Conservation (phyloP, 2,329 filamentous ascomycete genomes). For the Exophiala mesophila region DNA sequence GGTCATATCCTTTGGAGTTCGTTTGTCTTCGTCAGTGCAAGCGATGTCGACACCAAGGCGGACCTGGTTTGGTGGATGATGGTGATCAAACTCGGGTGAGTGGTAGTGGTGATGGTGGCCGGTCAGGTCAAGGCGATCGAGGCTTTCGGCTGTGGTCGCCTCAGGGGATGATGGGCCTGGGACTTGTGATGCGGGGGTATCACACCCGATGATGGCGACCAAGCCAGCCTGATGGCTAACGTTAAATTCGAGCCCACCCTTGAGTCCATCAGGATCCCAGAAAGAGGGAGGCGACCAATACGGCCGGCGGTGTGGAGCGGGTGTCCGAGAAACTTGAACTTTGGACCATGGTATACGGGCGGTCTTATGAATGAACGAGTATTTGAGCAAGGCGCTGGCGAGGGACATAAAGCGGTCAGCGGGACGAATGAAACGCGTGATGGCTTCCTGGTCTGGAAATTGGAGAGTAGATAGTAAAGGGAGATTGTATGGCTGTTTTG, state of each 20-base stretch:
- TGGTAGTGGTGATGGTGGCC: conserved; percentile 5
- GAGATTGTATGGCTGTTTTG: conserved; percentile 26
- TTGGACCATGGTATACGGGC: conserved; percentile 54
- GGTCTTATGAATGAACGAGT: conserved; percentile 52
- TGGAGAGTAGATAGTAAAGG: conserved; percentile 39
- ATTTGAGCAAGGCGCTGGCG: conserved; percentile 58
- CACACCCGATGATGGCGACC: conserved; percentile 53
- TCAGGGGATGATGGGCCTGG: conserved; percentile 8
- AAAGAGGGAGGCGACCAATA: conserved; percentile 46
- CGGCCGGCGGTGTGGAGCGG: conserved; percentile 46
- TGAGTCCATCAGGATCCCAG: conserved; percentile 6
- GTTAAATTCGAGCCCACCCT: conserved; percentile 55
- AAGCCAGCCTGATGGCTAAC: conserved; percentile 61
- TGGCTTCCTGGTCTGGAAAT: conserved; percentile 46
- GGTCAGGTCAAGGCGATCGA: conserved; percentile 10
- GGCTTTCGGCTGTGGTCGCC: conserved; percentile 5
- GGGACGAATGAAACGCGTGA: conserved; percentile 48
- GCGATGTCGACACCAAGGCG: conserved; percentile 57
- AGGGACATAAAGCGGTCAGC: conserved; percentile 58
- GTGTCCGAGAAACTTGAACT: conserved; percentile 50
- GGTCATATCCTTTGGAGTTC: conserved; percentile 44
- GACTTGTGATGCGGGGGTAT: conserved; percentile 25
- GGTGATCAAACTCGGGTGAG: conserved; percentile 4
- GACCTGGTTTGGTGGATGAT: conserved; percentile 10
- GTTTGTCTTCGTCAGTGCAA: conserved; percentile 53